A percentile compares a stretch with the other conserved stretches of the same genome.
Conservation (phyloP, 495 filamentous ascomycete genomes). For the Chaetomium cochliodes region DNA sequence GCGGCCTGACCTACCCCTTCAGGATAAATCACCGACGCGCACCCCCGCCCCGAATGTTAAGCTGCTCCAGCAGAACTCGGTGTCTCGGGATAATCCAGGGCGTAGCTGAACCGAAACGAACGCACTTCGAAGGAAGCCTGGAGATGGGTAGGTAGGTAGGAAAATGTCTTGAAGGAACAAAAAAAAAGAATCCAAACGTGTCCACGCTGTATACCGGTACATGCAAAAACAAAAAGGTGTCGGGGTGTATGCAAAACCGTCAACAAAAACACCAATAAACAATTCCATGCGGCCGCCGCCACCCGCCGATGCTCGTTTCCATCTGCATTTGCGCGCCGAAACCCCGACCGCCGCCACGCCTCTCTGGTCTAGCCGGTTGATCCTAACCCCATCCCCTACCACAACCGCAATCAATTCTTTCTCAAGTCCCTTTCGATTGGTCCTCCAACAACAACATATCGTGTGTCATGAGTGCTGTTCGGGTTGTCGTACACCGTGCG, state of each 20-base stretch:
- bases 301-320: too few relatives aligned
- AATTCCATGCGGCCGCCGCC: background rate
- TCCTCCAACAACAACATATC: background rate
- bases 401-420: background rate
- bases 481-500: background rate
- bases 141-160: background rate
- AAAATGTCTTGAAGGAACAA: background rate
- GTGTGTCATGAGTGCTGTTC: background rate
- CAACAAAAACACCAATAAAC: background rate
- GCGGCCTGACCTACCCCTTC: too few relatives aligned
- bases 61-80: background rate
- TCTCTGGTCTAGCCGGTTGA: too few relatives aligned
- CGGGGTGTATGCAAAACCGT: background rate
- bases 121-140: background rate
- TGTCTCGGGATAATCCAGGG: background rate
- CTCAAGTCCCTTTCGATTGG: background rate
- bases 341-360: too few relatives aligned
- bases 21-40: too few relatives aligned
- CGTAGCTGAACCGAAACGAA: background rate
- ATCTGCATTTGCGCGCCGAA: too few relatives aligned
- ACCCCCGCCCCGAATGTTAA: too few relatives aligned
- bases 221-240: background rate
- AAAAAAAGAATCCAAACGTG: background rate
- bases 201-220: constrained; percentile 6
- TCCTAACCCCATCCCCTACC: too few relatives aligned